A percentile compares a stretch with the other conserved stretches of the same genome.
Evolutionary conservation across 2,329 filamentous ascomycete species (phyloP).

Genomic region (Cladosporium sp.): DNA sequence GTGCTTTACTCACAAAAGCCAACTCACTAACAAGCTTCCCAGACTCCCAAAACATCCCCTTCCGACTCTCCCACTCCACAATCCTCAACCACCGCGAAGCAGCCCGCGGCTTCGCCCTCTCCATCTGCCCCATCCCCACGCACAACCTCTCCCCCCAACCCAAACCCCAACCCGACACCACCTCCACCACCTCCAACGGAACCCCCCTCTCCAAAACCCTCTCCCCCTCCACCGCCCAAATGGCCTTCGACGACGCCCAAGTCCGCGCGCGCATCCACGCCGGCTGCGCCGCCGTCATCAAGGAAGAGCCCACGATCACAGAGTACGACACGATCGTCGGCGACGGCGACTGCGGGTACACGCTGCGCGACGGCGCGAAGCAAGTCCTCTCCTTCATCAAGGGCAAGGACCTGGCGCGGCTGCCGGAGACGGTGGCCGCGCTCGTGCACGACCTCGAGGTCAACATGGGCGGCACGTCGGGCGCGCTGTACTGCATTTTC

Average conservation of each 20-base stretch:
- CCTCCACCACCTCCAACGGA: slow-evolving; percentile 5
- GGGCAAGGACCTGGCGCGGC: slow-evolving; percentile 22
- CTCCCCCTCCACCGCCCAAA: slow-evolving; percentile 9
- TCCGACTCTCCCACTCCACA: slow-evolving; percentile 30
- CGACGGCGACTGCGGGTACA: slow-evolving; percentile 33
- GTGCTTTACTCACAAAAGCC: neutral
- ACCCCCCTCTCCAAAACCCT: slow-evolving; percentile 9
- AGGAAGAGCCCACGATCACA: slow-evolving; percentile 30
- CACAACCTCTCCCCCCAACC: slow-evolving; percentile 23
- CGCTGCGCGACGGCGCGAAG: slow-evolving; percentile 30
- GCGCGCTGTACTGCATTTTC: slow-evolving; percentile 32
- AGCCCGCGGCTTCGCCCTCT: slow-evolving; percentile 30
- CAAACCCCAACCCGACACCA: slow-evolving; percentile 19
- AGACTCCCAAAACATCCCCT: slow-evolving; percentile 26
- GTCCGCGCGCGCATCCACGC: slow-evolving; percentile 24
- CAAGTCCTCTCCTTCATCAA: slow-evolving; percentile 30
- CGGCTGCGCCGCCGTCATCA: slow-evolving; percentile 30
- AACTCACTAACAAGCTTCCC: slow-evolving; percentile 2
- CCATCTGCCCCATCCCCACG: slow-evolving; percentile 24
- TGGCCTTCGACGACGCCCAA: slow-evolving; percentile 23
- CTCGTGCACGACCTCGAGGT: slow-evolving; percentile 30
- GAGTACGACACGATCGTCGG: slow-evolving; percentile 33
- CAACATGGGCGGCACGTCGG: slow-evolving; percentile 32
- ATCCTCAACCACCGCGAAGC: slow-evolving; percentile 25
- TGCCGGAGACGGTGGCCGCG: slow-evolving; percentile 23